Conservation (phyloP, 2,329 filamentous ascomycete species). For the Cladophialophora carrionii region DNA sequence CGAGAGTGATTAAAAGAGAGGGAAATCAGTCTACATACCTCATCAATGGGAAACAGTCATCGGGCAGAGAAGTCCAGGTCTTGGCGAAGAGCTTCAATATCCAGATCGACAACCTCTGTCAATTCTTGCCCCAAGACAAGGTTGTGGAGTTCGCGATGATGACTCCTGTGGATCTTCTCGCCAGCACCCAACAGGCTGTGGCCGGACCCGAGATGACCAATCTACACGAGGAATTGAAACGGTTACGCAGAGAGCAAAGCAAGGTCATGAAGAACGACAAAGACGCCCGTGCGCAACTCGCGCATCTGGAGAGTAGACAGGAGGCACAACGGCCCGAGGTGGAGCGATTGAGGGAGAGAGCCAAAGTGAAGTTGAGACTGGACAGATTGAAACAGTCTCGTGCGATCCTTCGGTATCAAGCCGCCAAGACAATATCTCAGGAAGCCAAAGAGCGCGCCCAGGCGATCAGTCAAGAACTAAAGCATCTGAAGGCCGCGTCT, state of each 20-base stretch:
- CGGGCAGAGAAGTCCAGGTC: slow-evolving; percentile 66
- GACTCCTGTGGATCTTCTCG: slow-evolving; percentile 76
- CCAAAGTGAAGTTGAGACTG: slow-evolving; percentile 67
- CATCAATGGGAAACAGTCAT: slow-evolving; percentile 67
- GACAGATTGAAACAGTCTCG: slow-evolving; percentile 67
- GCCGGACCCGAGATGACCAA: slow-evolving; percentile 78
- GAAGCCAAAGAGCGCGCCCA: slow-evolving; percentile 61
- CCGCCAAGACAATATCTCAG: slow-evolving; percentile 54
- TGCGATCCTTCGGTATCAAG: slow-evolving; percentile 67
- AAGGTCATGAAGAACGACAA: slow-evolving; percentile 62
- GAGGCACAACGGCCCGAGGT: slow-evolving; percentile 77
- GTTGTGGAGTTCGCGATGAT: slow-evolving; percentile 91
- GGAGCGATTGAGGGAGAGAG: slow-evolving; percentile 76
- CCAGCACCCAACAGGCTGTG: slow-evolving; percentile 85
- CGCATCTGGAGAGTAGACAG: slow-evolving; percentile 72
- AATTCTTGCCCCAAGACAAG: slow-evolving; percentile 94
- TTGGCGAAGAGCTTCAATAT: slow-evolving; percentile 77
- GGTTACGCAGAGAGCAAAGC: slow-evolving; percentile 70
- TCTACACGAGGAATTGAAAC: slow-evolving; percentile 76
- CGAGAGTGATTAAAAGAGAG: slow-evolving; percentile 75
- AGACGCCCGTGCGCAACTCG: slow-evolving; percentile 64
- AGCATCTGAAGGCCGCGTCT: slow-evolving; percentile 61
- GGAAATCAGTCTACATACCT: slow-evolving; percentile 80
- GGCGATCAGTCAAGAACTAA: slow-evolving; percentile 60
- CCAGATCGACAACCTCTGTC: slow-evolving; percentile 96